These are phyloP conservation scores for Intubia oerlemansii DNA, from an alignment of 2,329 filamentous ascomycete genomes.

Conservation along the genomic window DNA sequence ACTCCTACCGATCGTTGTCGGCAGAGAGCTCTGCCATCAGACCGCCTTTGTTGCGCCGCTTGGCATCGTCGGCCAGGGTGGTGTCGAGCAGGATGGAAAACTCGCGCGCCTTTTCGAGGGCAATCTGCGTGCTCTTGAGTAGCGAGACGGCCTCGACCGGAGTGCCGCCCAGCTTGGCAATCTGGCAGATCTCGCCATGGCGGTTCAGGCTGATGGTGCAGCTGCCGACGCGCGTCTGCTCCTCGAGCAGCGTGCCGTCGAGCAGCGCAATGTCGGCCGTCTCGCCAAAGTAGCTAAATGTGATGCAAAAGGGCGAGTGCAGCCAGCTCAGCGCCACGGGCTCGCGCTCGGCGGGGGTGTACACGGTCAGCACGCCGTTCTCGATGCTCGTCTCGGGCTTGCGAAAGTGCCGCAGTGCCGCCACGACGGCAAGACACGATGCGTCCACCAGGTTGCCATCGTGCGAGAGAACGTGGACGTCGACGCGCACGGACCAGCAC, in stretches of 20 bases:
- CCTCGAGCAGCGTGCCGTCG: conserved; percentile 55
- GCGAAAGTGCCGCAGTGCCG: conserved; percentile 76
- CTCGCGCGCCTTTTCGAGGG: conserved; percentile 60
- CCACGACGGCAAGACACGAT: conserved; percentile 68
- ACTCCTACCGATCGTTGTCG: conserved; percentile 56
- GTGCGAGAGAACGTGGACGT: conserved; percentile 77
- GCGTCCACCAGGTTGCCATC: conserved; percentile 82
- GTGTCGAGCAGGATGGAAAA: conserved; percentile 53
- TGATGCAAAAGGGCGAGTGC: conserved; percentile 80
- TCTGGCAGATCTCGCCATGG: conserved; percentile 76
- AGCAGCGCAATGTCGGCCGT: conserved; percentile 48
- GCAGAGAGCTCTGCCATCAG: conserved; percentile 57
- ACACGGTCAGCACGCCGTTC: conserved; percentile 67
- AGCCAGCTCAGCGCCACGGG: conserved; percentile 79
- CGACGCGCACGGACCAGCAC: conserved; percentile 78
- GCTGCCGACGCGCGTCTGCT: conserved; percentile 52
- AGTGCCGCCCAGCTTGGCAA: conserved; percentile 73
- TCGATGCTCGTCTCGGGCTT: conserved; percentile 76
- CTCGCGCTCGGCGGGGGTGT: conserved; percentile 66
- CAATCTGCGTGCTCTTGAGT: conserved; percentile 53
- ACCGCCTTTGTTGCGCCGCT: conserved; percentile 57
- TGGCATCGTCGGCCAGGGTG: conserved; percentile 56
- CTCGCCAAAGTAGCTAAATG: conserved; percentile 64
- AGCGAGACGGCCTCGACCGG: conserved; percentile 62
- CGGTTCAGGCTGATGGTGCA: conserved; percentile 72